phyloP scores from a whole-genome alignment of 371 early-diverging fungal species.

The Zopfochytrium polystomum region DNA sequence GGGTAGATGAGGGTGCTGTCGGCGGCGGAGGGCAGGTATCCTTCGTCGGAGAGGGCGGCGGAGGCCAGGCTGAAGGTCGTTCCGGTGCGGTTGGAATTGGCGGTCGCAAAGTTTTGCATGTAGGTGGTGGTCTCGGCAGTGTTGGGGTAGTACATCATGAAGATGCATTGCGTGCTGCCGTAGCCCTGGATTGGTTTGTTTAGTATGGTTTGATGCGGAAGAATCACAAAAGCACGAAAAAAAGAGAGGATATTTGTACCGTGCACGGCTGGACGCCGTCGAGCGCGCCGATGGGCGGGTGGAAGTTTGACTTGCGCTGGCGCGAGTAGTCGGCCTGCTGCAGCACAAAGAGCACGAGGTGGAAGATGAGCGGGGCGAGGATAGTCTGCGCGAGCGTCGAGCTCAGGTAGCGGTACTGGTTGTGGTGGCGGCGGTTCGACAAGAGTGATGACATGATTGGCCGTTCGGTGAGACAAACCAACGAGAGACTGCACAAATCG shows the following conservation, averaged over 20 bases:
- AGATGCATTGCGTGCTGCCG: constrained; percentile 50
- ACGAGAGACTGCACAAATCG: too few relatives aligned
- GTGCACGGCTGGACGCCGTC: constrained; percentile 55
- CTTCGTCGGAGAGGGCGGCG: constrained; percentile 10
- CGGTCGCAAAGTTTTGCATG: constrained; percentile 46
- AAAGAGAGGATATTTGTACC: constrained; percentile 32
- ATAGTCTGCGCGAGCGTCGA: constrained; percentile 63
- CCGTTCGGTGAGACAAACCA: too few relatives aligned
- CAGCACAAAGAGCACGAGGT: constrained; percentile 59
- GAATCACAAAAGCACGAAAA: background rate
- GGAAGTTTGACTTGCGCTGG: too few relatives aligned
- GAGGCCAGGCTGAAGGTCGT: constrained; percentile 17
- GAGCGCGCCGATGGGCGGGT: constrained; percentile 48
- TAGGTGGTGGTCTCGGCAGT: constrained; percentile 36
- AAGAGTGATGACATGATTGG: too few relatives aligned
- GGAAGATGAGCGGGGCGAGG: constrained; percentile 62
- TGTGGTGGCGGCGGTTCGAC: too few relatives aligned
- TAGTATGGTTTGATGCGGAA: background rate
- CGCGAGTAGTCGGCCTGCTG: constrained; percentile 58
- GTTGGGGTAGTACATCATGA: constrained; percentile 56
- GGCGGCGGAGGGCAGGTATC: constrained; percentile 9
- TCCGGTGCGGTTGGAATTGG: constrained; percentile 47
- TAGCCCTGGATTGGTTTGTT: constrained; percentile 36
- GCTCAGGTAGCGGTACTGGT: constrained; percentile 37
- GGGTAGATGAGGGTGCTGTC: constrained; percentile 35